Evolutionary conservation across 495 filamentous ascomycete genomes (phyloP).

Genomic region (Pseudotulostoma volvatum): DNA sequence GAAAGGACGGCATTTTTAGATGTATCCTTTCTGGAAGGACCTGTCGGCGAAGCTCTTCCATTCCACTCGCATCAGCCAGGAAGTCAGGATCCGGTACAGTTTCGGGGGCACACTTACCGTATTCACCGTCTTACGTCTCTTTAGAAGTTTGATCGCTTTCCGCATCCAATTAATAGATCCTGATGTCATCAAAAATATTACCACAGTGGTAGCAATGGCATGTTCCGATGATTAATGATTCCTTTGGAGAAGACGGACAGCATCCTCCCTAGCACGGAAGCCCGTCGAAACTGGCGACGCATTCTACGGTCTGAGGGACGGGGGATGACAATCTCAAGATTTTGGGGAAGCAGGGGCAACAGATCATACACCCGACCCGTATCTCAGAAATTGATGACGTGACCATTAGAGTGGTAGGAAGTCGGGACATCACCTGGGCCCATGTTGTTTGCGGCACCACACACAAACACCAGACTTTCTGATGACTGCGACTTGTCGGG

Average conservation of each 20-base stretch:
- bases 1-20: not conserved
- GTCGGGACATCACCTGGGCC: not conserved
- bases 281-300: not conserved
- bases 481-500: not conserved
- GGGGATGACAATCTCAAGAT: not conserved
- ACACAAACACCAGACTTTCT: too few relatives aligned
- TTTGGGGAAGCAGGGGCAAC: not conserved
- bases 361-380: not conserved
- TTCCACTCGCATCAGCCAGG: not conserved
- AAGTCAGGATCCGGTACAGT: not conserved
- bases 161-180: not conserved
- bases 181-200: not conserved
- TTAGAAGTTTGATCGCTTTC: not conserved
- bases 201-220: too few relatives aligned
- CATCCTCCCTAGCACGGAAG: not conserved
- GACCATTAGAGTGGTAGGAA: conserved; percentile 1
- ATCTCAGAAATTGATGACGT: conserved; percentile 1
- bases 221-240: too few relatives aligned
- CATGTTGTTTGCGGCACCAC: not conserved
- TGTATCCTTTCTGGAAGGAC: not conserved
- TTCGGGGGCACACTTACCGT: not conserved
- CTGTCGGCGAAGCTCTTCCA: not conserved
- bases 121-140: not conserved
- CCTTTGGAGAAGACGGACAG: not conserved
- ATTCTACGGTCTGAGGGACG: not conserved